These are phyloP conservation scores for Chaetomium globosum DNA, from an alignment of 2,329 filamentous ascomycete species.

Conservation along the genomic window DNA sequence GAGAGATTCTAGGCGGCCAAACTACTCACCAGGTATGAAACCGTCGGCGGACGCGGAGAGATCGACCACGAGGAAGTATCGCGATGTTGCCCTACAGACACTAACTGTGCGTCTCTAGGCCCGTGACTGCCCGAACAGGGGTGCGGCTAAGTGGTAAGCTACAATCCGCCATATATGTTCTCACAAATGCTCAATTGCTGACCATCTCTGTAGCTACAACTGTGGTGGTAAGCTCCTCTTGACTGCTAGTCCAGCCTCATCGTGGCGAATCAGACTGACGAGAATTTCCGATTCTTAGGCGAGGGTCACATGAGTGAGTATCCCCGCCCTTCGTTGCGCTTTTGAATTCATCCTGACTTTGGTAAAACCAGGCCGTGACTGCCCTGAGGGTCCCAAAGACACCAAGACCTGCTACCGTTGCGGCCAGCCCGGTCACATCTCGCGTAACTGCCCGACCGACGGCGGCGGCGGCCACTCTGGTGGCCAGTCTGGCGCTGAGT, in stretches of 20 bases:
- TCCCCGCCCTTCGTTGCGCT: background rate
- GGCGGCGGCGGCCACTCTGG: constrained; percentile 50
- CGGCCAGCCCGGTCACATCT: constrained; percentile 85
- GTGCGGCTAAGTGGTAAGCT: constrained; percentile 76
- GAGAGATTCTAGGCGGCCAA: constrained; percentile 63
- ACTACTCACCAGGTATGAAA: constrained; percentile 71
- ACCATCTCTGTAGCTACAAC: constrained; percentile 66
- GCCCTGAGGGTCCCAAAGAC: constrained; percentile 85
- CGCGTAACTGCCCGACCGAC: constrained; percentile 74
- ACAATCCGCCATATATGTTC: background rate
- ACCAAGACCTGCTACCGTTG: constrained; percentile 77
- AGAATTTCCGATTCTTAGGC: constrained; percentile 42
- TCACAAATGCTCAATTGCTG: constrained; percentile 22
- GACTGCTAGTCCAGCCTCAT: constrained; percentile 25
- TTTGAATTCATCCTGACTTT: constrained; percentile 3
- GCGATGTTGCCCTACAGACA: constrained; percentile 17
- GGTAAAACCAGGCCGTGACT: constrained; percentile 73
- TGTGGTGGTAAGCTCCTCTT: constrained; percentile 65
- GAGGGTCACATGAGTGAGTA: constrained; percentile 77
- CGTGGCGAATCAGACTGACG: constrained; percentile 34
- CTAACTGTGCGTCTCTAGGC: constrained; percentile 53
- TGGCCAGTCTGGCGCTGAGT: constrained; percentile 65
- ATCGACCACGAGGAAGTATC: constrained; percentile 32
- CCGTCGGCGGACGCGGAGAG: constrained; percentile 32
- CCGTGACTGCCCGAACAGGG: constrained; percentile 83